Conservation (phyloP, 441 rosid species). For the Populus hybrid region DNA sequence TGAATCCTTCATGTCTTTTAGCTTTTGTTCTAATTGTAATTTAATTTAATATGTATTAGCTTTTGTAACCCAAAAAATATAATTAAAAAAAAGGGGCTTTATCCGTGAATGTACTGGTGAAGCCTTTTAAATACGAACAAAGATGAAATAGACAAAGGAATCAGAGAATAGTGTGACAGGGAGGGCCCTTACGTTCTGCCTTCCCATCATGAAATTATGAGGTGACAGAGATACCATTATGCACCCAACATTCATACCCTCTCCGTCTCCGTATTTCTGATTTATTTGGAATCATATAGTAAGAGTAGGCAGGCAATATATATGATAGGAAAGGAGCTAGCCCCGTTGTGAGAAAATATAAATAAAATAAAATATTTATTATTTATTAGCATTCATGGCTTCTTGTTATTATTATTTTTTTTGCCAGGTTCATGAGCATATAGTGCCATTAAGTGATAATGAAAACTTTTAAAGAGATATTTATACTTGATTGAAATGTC, state of each 20-base stretch:
- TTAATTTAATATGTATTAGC: neutral
- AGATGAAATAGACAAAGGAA: constrained; percentile 9
- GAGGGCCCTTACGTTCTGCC: constrained; percentile 16
- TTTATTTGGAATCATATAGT: constrained; percentile 6
- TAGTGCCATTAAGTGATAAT: no score
- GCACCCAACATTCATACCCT: constrained; percentile 26
- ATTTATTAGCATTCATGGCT: neutral
- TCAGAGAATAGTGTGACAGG: constrained; percentile 16
- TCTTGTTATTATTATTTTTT: no score
- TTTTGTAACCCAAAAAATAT: no score
- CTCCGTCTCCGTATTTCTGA: neutral
- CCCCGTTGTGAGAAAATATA: neutral
- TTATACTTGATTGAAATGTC: no score
- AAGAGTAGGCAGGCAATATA: neutral
- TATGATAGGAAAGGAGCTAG: neutral
- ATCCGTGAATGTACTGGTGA: neutral
- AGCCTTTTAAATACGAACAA: constrained; percentile 11
- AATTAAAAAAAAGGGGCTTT: neutral
- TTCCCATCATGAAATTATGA: constrained; percentile 11
- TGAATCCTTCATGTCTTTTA: no score
- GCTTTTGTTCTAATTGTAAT: no score
- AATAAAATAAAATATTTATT: no score
- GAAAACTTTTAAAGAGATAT: neutral
- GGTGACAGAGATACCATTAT: constrained; percentile 20
- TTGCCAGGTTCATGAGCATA: neutral